Evolutionary conservation across 129 eudicot genomes (phyloP).

Genomic region (Ambrosia trifida): DNA sequence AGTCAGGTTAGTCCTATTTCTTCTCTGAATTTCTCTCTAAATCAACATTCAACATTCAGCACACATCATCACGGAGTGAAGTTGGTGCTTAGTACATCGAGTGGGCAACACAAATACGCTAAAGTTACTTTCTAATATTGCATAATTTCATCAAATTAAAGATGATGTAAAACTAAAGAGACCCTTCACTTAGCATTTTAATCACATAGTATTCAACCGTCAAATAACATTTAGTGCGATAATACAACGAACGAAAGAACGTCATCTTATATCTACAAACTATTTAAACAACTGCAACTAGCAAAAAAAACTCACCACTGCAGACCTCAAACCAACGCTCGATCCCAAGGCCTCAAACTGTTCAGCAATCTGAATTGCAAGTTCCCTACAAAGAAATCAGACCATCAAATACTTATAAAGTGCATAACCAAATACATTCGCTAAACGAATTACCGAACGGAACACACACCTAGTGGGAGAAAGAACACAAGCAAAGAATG

Average conservation of each 20-base stretch:
- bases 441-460: neutral
- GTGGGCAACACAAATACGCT: no score
- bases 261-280: neutral
- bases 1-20: neutral
- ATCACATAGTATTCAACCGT: neutral
- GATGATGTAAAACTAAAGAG: no score
- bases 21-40: neutral
- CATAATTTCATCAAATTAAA: no score
- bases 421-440: neutral
- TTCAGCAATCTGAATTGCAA: slow-evolving; percentile 88
- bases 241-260: neutral
- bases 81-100: neutral
- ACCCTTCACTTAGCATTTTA: neutral
- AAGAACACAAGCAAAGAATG: slow-evolving; percentile 82
- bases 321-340: slow-evolving; percentile 63
- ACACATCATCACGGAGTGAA: neutral
- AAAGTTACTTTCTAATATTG: no score
- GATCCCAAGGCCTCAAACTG: slow-evolving; percentile 92
- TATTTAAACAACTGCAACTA: neutral
- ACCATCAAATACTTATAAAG: neutral
- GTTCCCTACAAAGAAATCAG: slow-evolving; percentile 49
- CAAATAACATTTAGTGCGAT: neutral
- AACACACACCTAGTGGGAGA: slow-evolving; percentile 75
- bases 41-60: no score
- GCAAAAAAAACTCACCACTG: slow-evolving; percentile 62